phyloP scores from a whole-genome alignment of 352 stramenopile species.

The Phytopythium oedochilum region DNA sequence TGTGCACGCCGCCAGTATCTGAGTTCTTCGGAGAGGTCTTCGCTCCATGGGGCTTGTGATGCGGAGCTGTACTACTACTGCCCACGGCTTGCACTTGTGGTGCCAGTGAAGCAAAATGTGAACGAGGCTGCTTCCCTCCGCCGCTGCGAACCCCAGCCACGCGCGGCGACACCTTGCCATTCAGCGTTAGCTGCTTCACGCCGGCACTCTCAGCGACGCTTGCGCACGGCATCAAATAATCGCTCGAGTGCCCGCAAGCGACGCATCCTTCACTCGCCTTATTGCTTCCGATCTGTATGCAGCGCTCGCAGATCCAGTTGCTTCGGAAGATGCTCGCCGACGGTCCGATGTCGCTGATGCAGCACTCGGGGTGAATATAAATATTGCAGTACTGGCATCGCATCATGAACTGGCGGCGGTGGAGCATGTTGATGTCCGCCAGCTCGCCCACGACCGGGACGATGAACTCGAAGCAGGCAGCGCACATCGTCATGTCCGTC shows the following conservation, averaged over 20 bases:
- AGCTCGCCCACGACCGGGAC: slow-evolving; percentile 40
- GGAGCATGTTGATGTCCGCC: slow-evolving; percentile 46
- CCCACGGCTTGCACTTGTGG: not conserved
- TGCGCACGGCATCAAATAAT: slow-evolving; percentile 80
- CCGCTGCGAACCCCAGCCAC: not conserved
- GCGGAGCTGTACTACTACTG: not conserved
- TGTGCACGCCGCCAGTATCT: not conserved
- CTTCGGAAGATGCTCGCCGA: slow-evolving; percentile 54
- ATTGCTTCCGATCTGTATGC: slow-evolving; percentile 41
- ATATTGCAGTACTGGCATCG: slow-evolving; percentile 85
- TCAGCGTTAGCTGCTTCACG: not conserved
- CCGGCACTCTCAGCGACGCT: slow-evolving; percentile 7
- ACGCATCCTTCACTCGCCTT: slow-evolving; percentile 27
- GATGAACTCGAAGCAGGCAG: slow-evolving; percentile 72
- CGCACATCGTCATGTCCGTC: slow-evolving; percentile 70
- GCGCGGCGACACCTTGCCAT: not conserved
- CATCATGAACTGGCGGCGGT: slow-evolving; percentile 78
- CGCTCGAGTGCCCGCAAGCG: slow-evolving; percentile 57
- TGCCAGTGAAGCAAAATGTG: not conserved
- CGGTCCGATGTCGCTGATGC: slow-evolving; percentile 60
- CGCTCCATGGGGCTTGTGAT: not conserved
- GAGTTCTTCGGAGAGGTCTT: slow-evolving; percentile 1
- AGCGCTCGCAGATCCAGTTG: slow-evolving; percentile 86
- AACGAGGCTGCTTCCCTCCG: not conserved
- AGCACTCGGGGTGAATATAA: slow-evolving; percentile 78